Conservation (phyloP, 371 early-diverging fungal species). For the Lichtheimia hyalospora region DNA sequence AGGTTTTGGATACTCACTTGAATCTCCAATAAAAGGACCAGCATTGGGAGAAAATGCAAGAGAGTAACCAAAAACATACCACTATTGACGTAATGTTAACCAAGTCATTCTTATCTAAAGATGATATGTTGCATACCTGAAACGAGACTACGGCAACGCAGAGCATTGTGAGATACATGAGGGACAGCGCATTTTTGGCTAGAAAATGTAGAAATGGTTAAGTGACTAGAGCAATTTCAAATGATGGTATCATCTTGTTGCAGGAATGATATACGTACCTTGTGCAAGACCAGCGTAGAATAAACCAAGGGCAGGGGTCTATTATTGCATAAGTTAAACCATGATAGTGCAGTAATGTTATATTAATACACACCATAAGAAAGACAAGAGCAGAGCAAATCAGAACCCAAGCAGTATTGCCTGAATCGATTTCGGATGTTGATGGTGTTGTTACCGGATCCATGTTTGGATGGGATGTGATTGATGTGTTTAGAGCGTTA, state of each 20-base stretch:
- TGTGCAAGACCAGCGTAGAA: slow-evolving; percentile 88
- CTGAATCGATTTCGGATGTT: slow-evolving; percentile 34
- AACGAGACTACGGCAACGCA: slow-evolving; percentile 80
- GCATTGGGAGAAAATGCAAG: slow-evolving; percentile 77
- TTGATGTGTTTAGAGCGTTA: neutral
- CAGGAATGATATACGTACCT: too few species aligned
- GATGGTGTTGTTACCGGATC: neutral
- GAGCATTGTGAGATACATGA: slow-evolving; percentile 78
- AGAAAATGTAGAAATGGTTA: too few species aligned
- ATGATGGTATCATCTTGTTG: too few species aligned
- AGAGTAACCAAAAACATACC: slow-evolving; percentile 87
- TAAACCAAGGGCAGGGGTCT: slow-evolving; percentile 72
- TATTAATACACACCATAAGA: slow-evolving; percentile 31
- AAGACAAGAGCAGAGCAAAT: slow-evolving; percentile 42
- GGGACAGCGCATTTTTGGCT: slow-evolving; percentile 76
- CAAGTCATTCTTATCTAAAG: neutral
- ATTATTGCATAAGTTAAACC: neutral
- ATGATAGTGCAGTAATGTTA: neutral
- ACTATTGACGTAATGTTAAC: slow-evolving; percentile 31
- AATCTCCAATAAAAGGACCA: slow-evolving; percentile 76
- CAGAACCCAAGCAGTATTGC: slow-evolving; percentile 80
- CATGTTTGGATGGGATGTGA: neutral
- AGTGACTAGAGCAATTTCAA: too few species aligned
- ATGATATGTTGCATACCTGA: slow-evolving; percentile 42
- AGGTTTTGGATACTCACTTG: slow-evolving; percentile 37